Percentiles rank a stretch among this genome's conserved stretches.
Evolutionary conservation across 257 asterid genomes (phyloP).

Genomic region (Solanum chaucha): DNA sequence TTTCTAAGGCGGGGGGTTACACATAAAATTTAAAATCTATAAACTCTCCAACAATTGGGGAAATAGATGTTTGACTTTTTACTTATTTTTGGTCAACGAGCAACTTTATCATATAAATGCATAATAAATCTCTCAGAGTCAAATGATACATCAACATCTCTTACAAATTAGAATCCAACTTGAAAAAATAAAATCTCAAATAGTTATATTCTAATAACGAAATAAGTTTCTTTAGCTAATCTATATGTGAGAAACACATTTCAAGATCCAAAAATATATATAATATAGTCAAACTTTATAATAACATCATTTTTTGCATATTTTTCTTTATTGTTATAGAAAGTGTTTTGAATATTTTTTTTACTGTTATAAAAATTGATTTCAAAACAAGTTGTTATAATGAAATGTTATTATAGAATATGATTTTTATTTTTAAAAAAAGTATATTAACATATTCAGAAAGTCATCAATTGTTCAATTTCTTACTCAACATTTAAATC

Average conservation of each 20-base stretch:
- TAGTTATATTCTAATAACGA: too few relatives aligned
- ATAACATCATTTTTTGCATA: not conserved
- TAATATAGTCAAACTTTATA: too few relatives aligned
- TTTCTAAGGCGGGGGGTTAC: too few relatives aligned
- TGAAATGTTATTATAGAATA: too few relatives aligned
- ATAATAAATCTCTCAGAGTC: not conserved
- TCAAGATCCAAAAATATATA: too few relatives aligned
- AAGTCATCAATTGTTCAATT: not conserved
- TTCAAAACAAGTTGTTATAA: not conserved
- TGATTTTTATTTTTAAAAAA: too few relatives aligned
- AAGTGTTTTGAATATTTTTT: not conserved
- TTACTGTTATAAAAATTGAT: not conserved
- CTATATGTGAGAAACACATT: not conserved
- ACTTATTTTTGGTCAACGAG: not conserved
- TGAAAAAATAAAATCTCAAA: not conserved
- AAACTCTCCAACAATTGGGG: not conserved
- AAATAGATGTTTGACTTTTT: not conserved
- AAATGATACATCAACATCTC: not conserved
- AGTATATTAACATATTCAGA: too few relatives aligned
- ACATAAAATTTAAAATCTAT: not conserved
- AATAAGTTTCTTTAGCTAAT: too few relatives aligned
- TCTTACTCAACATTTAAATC: not conserved
- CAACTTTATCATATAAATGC: not conserved
- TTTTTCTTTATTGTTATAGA: too few relatives aligned
- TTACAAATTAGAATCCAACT: not conserved